Percentiles rank a stretch among this genome's conserved stretches.
Conservation (phyloP, 2,329 filamentous ascomycete genomes). For the Colletotrichum neosansevieriae region DNA sequence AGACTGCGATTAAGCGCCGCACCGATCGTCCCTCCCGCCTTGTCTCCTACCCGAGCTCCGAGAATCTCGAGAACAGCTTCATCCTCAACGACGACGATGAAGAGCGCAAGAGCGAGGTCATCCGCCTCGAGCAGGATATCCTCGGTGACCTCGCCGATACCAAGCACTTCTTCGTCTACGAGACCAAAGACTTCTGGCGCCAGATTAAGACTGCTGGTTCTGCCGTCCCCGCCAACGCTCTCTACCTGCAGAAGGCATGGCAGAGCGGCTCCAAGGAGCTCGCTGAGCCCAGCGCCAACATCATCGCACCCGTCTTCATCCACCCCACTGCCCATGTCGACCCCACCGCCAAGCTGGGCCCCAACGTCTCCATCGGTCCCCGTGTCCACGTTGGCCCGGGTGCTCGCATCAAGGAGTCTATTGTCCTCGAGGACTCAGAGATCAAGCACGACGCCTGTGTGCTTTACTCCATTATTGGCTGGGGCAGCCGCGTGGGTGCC, state of each 20-base stretch:
- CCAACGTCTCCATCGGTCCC: slow-evolving; percentile 96
- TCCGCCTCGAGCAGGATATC: slow-evolving; percentile 97
- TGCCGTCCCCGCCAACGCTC: slow-evolving; percentile 93
- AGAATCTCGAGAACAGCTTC: slow-evolving; percentile 82
- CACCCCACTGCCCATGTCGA: slow-evolving; percentile 92
- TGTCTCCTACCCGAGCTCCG: slow-evolving; percentile 94
- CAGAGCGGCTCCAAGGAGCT: slow-evolving; percentile 87
- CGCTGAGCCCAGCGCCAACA: slow-evolving; percentile 84
- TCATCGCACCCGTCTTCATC: slow-evolving; percentile 93
- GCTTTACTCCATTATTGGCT: slow-evolving; percentile 95
- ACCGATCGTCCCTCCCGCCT: slow-evolving; percentile 86
- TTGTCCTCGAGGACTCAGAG: slow-evolving; percentile 94
- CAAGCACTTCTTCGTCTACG: slow-evolving; percentile 98
- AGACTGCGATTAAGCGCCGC: slow-evolving; percentile 93
- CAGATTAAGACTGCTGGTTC: slow-evolving; percentile 99
- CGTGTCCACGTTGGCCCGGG: slow-evolving; percentile 86
- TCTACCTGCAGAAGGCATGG: slow-evolving; percentile 95
- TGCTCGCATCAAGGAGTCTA: slow-evolving; percentile 92
- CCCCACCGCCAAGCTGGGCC: slow-evolving; percentile 94
- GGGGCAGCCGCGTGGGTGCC: slow-evolving; percentile 95
- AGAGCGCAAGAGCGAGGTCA: slow-evolving; percentile 84
- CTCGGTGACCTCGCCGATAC: slow-evolving; percentile 94
- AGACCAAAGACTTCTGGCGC: slow-evolving; percentile 99
- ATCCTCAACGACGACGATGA: slow-evolving; percentile 64
- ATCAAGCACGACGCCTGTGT: slow-evolving; percentile 98